Conservation (phyloP, 257 asterid species). For the Lavandula angustifolia region DNA sequence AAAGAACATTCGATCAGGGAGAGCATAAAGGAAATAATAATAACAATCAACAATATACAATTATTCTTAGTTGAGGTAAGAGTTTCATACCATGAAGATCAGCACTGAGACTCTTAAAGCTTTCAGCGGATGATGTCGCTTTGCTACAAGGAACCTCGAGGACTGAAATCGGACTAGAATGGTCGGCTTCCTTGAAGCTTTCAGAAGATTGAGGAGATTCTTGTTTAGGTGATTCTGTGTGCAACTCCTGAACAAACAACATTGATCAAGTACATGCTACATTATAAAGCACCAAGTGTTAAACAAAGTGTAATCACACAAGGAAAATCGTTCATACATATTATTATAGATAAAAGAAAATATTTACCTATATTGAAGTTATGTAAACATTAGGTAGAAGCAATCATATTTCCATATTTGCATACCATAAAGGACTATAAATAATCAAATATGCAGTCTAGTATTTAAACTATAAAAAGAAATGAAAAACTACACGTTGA, state of each 20-base stretch:
- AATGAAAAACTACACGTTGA: neutral
- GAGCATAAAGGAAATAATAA: no score
- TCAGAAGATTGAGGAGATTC: constrained; percentile 45
- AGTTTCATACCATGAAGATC: constrained; percentile 70
- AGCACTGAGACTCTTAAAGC: constrained; percentile 77
- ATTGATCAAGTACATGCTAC: constrained; percentile 3
- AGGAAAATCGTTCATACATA: neutral
- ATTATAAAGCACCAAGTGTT: neutral
- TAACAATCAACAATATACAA: neutral
- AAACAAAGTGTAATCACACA: neutral
- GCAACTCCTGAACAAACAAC: constrained; percentile 43
- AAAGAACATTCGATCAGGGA: neutral
- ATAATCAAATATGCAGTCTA: no score
- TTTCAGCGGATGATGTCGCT: constrained; percentile 60
- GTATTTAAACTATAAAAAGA: neutral
- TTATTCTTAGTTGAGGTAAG: neutral
- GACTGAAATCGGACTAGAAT: constrained; percentile 84
- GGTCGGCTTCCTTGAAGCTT: constrained; percentile 71
- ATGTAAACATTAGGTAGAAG: neutral
- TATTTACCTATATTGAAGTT: neutral
- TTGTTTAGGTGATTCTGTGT: constrained; percentile 34
- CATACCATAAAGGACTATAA: no score
- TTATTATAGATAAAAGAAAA: neutral
- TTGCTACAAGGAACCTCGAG: constrained; percentile 66
- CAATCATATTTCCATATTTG: neutral